These are phyloP conservation scores for Cyphellophora europaea DNA, from an alignment of 2,329 filamentous ascomycete genomes.

Conservation along the genomic window DNA sequence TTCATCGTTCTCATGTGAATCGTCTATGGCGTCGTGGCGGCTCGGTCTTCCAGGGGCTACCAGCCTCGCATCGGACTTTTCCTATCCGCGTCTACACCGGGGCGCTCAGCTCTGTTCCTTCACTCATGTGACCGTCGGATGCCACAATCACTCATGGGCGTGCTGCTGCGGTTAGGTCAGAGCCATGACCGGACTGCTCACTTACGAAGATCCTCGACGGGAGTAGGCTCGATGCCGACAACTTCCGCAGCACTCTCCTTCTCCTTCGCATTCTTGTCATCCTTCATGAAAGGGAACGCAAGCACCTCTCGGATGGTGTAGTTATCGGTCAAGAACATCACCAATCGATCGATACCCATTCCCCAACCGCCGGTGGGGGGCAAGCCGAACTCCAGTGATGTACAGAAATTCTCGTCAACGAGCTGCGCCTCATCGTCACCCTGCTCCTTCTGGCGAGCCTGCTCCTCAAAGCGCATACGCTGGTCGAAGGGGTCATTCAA, in stretches of 20 bases:
- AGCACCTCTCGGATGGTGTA: slow-evolving; percentile 95
- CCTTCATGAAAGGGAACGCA: slow-evolving; percentile 97
- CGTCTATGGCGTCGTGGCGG: no score
- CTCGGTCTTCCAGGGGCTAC: no score
- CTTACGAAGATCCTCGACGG: slow-evolving; percentile 47
- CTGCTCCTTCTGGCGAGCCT: slow-evolving; percentile 89
- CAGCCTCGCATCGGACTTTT: no score
- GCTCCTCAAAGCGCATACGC: slow-evolving; percentile 84
- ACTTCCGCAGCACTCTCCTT: slow-evolving; percentile 49
- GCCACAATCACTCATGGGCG: neutral
- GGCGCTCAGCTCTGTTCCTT: no score
- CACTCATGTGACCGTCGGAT: no score
- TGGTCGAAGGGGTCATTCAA: slow-evolving; percentile 97
- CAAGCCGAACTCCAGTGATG: slow-evolving; percentile 78
- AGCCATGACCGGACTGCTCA: neutral
- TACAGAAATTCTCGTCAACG: slow-evolving; percentile 92
- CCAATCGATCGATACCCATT: slow-evolving; percentile 87
- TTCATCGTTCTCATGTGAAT: no score
- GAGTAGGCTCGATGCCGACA: slow-evolving; percentile 47
- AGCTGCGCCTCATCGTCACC: slow-evolving; percentile 96
- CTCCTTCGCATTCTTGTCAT: slow-evolving; percentile 46
- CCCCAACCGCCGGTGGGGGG: slow-evolving; percentile 95
- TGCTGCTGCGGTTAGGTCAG: neutral
- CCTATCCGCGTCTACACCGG: no score
- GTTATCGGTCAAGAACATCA: slow-evolving; percentile 94